A percentile compares a stretch with the other conserved stretches of the same genome.
These are phyloP conservation scores for Myrica gale DNA, from an alignment of 306 rosid species.

Conservation along the genomic window DNA sequence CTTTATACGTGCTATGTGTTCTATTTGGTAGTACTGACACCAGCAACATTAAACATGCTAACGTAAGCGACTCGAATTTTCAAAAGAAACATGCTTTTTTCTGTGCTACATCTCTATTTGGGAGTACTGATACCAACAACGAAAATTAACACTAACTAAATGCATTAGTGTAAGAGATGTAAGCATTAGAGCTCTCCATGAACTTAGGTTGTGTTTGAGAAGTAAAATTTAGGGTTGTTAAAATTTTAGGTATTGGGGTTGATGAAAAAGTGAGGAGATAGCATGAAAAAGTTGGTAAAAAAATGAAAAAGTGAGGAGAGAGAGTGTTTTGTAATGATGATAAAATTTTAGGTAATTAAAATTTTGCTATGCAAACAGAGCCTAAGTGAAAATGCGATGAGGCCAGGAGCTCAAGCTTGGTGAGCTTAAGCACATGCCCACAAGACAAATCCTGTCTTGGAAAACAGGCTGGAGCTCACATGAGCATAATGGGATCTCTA, in stretches of 20 bases:
- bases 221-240: no score
- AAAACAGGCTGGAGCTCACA: not conserved
- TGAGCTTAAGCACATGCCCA: not conserved
- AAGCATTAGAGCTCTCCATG: not conserved
- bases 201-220: no score
- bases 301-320: no score
- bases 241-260: no score
- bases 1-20: no score
- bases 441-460: not conserved
- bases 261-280: no score
- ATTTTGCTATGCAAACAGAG: no score
- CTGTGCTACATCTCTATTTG: not conserved
- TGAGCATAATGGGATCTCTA: not conserved
- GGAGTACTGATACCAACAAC: not conserved
- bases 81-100: not conserved
- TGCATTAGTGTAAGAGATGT: not conserved
- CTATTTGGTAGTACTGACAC: no score
- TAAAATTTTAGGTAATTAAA: no score
- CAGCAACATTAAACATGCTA: no score
- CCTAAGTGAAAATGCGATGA: not conserved
- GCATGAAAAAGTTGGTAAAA: no score
- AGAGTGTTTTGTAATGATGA: no score
- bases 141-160: not conserved
- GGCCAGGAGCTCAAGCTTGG: not conserved
- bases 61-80: not conserved